Evolutionary conservation across 179 eudicot genomes (phyloP).

Genomic region (Silene noctiflora): DNA sequence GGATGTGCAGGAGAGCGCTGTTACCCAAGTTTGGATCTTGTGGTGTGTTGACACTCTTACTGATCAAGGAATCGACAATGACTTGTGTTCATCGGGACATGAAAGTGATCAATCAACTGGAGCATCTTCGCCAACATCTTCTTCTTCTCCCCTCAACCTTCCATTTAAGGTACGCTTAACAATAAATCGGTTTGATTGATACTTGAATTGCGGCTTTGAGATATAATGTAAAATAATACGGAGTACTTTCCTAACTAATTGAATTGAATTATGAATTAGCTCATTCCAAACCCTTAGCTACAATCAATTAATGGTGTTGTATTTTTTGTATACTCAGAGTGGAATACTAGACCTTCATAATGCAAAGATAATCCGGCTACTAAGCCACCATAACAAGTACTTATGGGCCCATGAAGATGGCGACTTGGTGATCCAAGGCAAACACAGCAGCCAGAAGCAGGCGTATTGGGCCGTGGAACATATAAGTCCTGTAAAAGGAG

Average conservation of each 20-base stretch:
- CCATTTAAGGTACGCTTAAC: slow-evolving; percentile 1
- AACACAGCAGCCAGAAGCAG: slow-evolving; percentile 28
- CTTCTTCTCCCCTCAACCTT: slow-evolving; percentile 1
- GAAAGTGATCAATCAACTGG: slow-evolving; percentile 16
- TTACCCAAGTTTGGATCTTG: slow-evolving; percentile 36
- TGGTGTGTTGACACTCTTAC: slow-evolving; percentile 41
- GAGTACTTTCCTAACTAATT: too few relatives aligned
- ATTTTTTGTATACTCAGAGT: background rate
- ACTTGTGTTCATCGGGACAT: background rate
- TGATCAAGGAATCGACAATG: slow-evolving; percentile 9
- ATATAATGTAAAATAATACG: too few relatives aligned
- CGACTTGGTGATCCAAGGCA: slow-evolving; percentile 41
- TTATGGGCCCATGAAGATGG: slow-evolving; percentile 46
- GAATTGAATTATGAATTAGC: too few relatives aligned
- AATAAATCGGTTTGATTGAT: background rate
- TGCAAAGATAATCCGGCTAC: slow-evolving; percentile 52
- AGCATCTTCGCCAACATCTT: slow-evolving; percentile 8
- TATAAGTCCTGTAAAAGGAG: slow-evolving; percentile 23
- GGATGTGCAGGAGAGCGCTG: slow-evolving; percentile 37
- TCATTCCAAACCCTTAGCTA: too few relatives aligned
- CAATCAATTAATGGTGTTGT: background rate
- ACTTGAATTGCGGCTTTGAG: too few relatives aligned
- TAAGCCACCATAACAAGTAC: slow-evolving; percentile 48
- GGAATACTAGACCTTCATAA: slow-evolving; percentile 40
- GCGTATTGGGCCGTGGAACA: slow-evolving; percentile 50